A percentile compares a stretch with the other conserved stretches of the same genome.
phyloP scores from a whole-genome alignment of 768 basidiomycete species.

The Brasilioporus rufonigricans region DNA sequence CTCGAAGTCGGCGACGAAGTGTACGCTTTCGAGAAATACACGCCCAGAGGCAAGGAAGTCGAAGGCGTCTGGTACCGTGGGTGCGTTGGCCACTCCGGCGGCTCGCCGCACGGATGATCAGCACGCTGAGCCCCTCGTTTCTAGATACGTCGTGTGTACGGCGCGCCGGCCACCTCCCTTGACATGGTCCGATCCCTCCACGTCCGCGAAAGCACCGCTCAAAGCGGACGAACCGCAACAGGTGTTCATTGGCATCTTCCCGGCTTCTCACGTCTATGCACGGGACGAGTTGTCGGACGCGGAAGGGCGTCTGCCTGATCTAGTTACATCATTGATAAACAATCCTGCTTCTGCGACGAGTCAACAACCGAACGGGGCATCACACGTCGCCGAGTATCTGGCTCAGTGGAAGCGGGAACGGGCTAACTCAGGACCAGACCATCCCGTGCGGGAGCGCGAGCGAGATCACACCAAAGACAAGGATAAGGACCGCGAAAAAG shows the following conservation, averaged over 20 bases:
- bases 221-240: slow-evolving; percentile 78
- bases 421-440: slow-evolving; percentile 26
- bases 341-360: slow-evolving; percentile 30
- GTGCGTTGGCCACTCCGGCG: slow-evolving; percentile 48
- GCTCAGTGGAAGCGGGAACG: slow-evolving; percentile 42
- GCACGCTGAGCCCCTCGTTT: neutral
- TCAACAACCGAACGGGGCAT: slow-evolving; percentile 34
- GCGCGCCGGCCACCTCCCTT: slow-evolving; percentile 66
- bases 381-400: slow-evolving; percentile 45
- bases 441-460: slow-evolving; percentile 32
- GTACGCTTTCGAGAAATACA: slow-evolving; percentile 94
- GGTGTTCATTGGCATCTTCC: slow-evolving; percentile 94
- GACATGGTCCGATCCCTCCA: slow-evolving; percentile 62
- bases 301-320: slow-evolving; percentile 77
- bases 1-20: slow-evolving; percentile 96
- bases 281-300: slow-evolving; percentile 87
- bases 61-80: slow-evolving; percentile 93
- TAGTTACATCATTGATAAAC: slow-evolving; percentile 55
- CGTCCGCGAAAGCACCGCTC: slow-evolving; percentile 43
- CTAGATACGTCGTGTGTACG: slow-evolving; percentile 84
- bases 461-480: slow-evolving; percentile 32
- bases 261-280: slow-evolving; percentile 82
- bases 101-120: too few relatives aligned
- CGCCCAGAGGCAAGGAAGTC: slow-evolving; percentile 65
- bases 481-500: slow-evolving; percentile 60